These are phyloP conservation scores for Zarea fungicola DNA, from an alignment of 2,329 filamentous ascomycete genomes.

Conservation along the genomic window DNA sequence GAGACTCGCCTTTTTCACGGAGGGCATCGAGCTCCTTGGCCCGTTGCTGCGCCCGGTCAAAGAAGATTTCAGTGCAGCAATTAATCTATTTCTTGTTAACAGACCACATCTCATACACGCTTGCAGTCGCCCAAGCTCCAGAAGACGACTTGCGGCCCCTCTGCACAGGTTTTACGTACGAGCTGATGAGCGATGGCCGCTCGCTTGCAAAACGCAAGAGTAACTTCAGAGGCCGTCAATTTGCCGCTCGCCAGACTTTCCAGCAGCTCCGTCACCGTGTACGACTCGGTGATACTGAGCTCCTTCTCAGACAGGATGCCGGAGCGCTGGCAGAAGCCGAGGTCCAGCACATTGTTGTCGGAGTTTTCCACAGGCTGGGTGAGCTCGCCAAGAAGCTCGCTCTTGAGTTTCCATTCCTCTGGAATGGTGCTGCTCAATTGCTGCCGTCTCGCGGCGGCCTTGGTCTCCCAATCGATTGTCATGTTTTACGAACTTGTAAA, in stretches of 20 bases:
- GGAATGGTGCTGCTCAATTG: slow-evolving; percentile 12
- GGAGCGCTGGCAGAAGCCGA: slow-evolving; percentile 16
- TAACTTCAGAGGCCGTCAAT: slow-evolving; percentile 32
- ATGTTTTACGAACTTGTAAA: neutral
- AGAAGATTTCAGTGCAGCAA: slow-evolving; percentile 41
- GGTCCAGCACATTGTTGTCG: slow-evolving; percentile 15
- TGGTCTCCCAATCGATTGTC: slow-evolving; percentile 4
- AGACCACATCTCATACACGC: too few relatives aligned
- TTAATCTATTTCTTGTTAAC: slow-evolving; percentile 19
- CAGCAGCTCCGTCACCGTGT: slow-evolving; percentile 32
- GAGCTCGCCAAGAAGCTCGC: slow-evolving; percentile 4
- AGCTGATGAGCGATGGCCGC: slow-evolving; percentile 24
- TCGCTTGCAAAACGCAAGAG: slow-evolving; percentile 26
- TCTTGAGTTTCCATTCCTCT: slow-evolving; percentile 12
- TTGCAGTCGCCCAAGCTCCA: too few relatives aligned
- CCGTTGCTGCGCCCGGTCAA: slow-evolving; percentile 26
- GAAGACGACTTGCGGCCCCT: too few relatives aligned
- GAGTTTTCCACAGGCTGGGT: slow-evolving; percentile 9
- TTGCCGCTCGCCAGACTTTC: slow-evolving; percentile 27
- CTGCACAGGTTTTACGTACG: too few relatives aligned
- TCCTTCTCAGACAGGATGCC: slow-evolving; percentile 37
- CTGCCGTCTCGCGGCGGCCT: slow-evolving; percentile 9
- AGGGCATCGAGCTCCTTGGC: slow-evolving; percentile 17
- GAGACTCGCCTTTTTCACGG: slow-evolving; percentile 10
- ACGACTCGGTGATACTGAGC: slow-evolving; percentile 39